Conservation (phyloP, 2,329 filamentous ascomycete genomes). For the Aspergillus flavus region DNA sequence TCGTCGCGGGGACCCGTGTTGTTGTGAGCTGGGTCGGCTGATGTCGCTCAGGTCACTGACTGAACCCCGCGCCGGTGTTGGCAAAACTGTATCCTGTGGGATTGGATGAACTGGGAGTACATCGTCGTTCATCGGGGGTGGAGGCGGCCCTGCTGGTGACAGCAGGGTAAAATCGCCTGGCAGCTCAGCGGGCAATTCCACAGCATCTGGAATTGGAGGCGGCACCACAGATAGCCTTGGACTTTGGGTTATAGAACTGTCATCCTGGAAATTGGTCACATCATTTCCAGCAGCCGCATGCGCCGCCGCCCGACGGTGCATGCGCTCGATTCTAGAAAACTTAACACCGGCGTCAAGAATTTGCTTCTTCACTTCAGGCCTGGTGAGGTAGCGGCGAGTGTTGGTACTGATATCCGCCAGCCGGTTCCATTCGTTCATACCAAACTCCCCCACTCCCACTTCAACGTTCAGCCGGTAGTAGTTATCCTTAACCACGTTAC, state of each 20-base stretch:
- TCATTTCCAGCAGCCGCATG: conserved; percentile 40
- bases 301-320: conserved; percentile 68
- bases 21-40: conserved; percentile 31
- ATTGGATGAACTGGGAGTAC: conserved; percentile 31
- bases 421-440: conserved; percentile 97
- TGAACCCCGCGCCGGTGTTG: conserved; percentile 30
- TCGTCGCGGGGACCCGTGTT: conserved; percentile 34
- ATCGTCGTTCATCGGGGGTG: conserved; percentile 32
- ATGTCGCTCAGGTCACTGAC: conserved; percentile 38
- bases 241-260: conserved; percentile 24
- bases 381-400: conserved; percentile 79
- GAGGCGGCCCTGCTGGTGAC: conserved; percentile 19
- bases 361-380: conserved; percentile 73
- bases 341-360: conserved; percentile 76
- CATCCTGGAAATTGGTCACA: conserved; percentile 32
- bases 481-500: conserved; percentile 81
- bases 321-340: conserved; percentile 78
- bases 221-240: conserved; percentile 36
- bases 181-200: conserved; percentile 63
- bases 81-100: conserved; percentile 28
- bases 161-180: conserved; percentile 38
- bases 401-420: conserved; percentile 93
- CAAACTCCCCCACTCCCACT: conserved; percentile 92
- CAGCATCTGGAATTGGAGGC: conserved; percentile 51
- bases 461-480: conserved; percentile 98